Evolutionary conservation across 2,329 filamentous ascomycete genomes (phyloP), one percentile per base, ranked within the genome.

Genomic region (Uncinocarpus reesii): DNA sequence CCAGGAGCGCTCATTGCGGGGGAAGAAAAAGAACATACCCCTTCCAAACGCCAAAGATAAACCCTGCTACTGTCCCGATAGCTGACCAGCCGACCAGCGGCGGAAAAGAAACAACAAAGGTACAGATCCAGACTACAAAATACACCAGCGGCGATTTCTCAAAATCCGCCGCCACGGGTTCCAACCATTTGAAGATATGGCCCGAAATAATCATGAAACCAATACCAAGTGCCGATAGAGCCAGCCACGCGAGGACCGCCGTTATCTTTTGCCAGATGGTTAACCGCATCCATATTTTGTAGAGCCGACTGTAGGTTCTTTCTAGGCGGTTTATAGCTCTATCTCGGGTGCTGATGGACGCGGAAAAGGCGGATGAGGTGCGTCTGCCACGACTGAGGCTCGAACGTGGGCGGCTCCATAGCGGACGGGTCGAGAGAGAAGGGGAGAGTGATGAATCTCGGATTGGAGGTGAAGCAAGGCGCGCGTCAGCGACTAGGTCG

Each of bases 61-160:
- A 86, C 0, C 83, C 83, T 2, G 79, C 71, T 16, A 84, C 73
- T 1, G 81, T 85, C 24, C 84, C 72, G 57, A 83, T 81, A 1
- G 83, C 86, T 52, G 83, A 86, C 71, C 94, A 95, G 11, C 89
- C 89, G 54, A 95, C 83, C 58, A 94, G 66, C 1, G 89, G 89
- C 16, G 89, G 89, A 64, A 95, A 93, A 1, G 83, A 86, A 13
- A 88, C 83, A 34, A 77, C 62, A 63, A 89, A 87, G 29, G 84
- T 82, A 57, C 86, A 70, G 26, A 77, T 63, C 78, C 87, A 94
- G 32, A 92, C 73, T 42, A 95, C 77, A 52, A 81, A 65, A 72
- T 80, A 85, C 36, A 87, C 90, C 45, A 76, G 80, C 0, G 72
- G 76, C 4, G 88, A 70, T 24, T 79, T 75, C 59, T 86, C 79